A percentile compares a stretch with the other conserved stretches of the same genome.
These are phyloP conservation scores for Cercophora newfieldiana DNA, from an alignment of 495 filamentous ascomycete species.

Conservation along the genomic window DNA sequence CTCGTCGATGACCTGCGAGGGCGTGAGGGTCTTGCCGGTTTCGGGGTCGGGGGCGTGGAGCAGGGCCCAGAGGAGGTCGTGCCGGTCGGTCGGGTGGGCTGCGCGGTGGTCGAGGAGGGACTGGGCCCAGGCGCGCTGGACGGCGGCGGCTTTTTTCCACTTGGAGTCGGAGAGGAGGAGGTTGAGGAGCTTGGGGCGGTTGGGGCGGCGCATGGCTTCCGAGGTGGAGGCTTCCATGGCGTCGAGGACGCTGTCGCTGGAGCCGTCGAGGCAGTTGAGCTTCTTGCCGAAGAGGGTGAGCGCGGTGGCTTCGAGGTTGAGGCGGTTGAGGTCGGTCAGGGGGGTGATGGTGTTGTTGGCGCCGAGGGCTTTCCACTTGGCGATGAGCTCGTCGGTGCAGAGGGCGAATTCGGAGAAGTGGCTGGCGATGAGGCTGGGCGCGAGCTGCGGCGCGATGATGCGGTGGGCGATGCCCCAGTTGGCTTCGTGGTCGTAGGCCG, in stretches of 20 bases:
- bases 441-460: constrained; percentile 67
- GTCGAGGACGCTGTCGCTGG: constrained; percentile 61
- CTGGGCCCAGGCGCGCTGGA: constrained; percentile 53
- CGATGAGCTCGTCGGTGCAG: constrained; percentile 62
- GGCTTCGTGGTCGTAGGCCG: constrained; percentile 60
- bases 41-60: constrained; percentile 64
- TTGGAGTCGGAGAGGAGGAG: constrained; percentile 55
- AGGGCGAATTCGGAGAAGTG: constrained; percentile 70
- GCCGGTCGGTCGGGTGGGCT: constrained; percentile 58
- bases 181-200: constrained; percentile 56
- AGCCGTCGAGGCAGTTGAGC: constrained; percentile 64
- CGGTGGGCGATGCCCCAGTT: constrained; percentile 73
- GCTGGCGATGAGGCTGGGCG: constrained; percentile 56
- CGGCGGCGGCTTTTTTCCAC: constrained; percentile 54
- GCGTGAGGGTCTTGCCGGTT: constrained; percentile 59
- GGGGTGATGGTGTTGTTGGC: constrained; percentile 52
- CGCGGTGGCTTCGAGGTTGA: constrained; percentile 69
- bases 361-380: constrained; percentile 66
- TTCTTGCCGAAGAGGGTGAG: constrained; percentile 63
- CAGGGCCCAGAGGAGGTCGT: constrained; percentile 69
- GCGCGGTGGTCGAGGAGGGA: constrained; percentile 61
- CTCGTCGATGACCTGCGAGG: constrained; percentile 65
- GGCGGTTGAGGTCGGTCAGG: constrained; percentile 65
- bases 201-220: constrained; percentile 57
- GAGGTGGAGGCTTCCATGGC: constrained; percentile 65